Percentiles rank a stretch among this genome's conserved stretches.
Evolutionary conservation across 345 rosid genomes (phyloP).

Genomic region (Mercurialis annua): DNA sequence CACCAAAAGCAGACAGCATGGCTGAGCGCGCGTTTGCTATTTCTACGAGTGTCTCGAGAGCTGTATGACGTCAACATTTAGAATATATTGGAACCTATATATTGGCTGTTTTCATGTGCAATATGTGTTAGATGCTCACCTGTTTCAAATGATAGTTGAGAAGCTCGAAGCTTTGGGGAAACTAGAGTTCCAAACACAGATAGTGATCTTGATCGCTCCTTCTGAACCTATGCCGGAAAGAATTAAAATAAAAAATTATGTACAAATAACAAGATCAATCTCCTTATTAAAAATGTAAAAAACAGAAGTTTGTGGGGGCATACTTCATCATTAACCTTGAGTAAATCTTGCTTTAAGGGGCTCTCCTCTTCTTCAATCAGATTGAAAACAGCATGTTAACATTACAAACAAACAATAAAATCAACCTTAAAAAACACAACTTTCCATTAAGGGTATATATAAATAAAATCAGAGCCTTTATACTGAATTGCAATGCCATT

Average conservation of each 20-base stretch:
- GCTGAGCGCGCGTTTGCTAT: conserved; percentile 66
- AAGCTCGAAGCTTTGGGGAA: conserved; percentile 80
- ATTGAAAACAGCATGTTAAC: neutral
- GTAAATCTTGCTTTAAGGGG: conserved; percentile 21
- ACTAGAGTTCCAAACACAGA: conserved; percentile 78
- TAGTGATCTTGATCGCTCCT: conserved; percentile 60
- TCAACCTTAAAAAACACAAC: neutral
- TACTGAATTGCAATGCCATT: too few species aligned
- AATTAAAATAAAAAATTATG: neutral
- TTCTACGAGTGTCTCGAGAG: conserved; percentile 72
- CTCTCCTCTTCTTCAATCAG: conserved; percentile 34
- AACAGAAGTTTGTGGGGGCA: conserved; percentile 10
- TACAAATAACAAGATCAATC: neutral
- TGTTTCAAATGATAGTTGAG: conserved; percentile 84
- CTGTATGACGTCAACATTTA: conserved; percentile 33
- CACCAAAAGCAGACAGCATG: conserved; percentile 49
- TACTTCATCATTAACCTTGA: conserved; percentile 44
- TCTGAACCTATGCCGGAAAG: conserved; percentile 44
- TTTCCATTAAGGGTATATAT: conserved; percentile 6
- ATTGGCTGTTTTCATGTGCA: conserved; percentile 4
- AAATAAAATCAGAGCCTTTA: too few species aligned
- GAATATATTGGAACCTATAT: neutral
- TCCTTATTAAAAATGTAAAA: neutral
- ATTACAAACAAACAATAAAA: neutral
- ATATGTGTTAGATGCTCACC: conserved; percentile 40